Percentiles rank a stretch among this genome's conserved stretches.
Evolutionary conservation across 208 protist species (phyloP).

Genomic region (Trypanosoma vivax): DNA sequence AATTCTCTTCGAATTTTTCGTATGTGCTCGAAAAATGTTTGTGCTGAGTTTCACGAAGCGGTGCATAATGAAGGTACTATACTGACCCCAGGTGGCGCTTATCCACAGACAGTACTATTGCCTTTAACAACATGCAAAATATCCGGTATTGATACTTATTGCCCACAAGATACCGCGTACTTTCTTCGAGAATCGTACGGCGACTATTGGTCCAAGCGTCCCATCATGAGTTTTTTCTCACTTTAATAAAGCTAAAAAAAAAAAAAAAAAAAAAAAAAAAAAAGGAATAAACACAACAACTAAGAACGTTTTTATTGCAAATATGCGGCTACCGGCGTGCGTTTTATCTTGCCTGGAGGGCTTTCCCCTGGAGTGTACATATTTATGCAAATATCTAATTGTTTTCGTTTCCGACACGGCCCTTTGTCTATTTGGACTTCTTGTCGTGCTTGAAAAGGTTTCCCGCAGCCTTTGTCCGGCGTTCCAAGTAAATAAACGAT

Average conservation of each 20-base stretch:
- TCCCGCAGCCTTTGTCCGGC: neutral
- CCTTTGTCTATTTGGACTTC: too few species aligned
- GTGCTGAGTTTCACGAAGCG: constrained; percentile 68
- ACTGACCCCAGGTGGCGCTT: constrained; percentile 36
- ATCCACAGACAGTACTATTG: constrained; percentile 33
- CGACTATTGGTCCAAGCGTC: constrained; percentile 55
- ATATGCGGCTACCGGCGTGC: too few species aligned
- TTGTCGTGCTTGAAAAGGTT: too few species aligned
- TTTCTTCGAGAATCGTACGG: constrained; percentile 69
- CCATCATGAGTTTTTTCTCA: constrained; percentile 58
- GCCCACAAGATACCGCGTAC: constrained; percentile 56
- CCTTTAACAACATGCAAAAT: constrained; percentile 60
- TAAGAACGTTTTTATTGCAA: too few species aligned
- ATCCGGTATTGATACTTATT: constrained; percentile 34
- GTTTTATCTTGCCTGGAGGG: too few species aligned
- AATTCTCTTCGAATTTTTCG: constrained; percentile 43
- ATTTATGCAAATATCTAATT: too few species aligned
- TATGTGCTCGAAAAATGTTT: constrained; percentile 72
- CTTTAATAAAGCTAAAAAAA: too few species aligned
- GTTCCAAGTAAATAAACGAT: neutral
- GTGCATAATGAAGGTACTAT: constrained; percentile 20
- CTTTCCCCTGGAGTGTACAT: too few species aligned
- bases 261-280: too few species aligned
- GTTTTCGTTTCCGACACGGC: too few species aligned
- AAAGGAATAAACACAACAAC: too few species aligned